A percentile compares a stretch with the other conserved stretches of the same genome.
Evolutionary conservation across 208 protist species (phyloP).

Genomic region (Trypanosoma cruzi): DNA sequence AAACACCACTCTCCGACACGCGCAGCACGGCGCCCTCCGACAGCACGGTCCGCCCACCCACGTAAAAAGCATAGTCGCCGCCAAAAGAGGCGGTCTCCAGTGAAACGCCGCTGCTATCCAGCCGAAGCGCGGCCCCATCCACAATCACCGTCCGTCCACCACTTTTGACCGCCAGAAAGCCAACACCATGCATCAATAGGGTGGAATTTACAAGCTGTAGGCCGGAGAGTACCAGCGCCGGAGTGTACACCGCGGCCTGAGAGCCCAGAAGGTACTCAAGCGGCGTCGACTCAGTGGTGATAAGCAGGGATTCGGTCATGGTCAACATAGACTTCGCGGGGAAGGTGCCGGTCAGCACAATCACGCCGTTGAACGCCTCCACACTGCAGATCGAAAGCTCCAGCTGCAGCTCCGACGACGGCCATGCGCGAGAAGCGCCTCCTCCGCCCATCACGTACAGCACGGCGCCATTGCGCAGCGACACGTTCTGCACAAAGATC

Average conservation of each 20-base stretch:
- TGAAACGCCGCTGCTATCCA: not conserved
- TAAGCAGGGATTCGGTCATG: conserved; percentile 5
- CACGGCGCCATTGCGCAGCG: too few relatives aligned
- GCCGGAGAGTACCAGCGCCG: not conserved
- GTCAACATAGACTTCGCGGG: conserved; percentile 6
- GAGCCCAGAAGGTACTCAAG: not conserved
- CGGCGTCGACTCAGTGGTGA: not conserved
- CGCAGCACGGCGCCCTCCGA: not conserved
- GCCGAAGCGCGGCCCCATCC: not conserved
- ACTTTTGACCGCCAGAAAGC: not conserved
- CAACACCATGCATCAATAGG: not conserved
- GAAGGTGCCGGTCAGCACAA: conserved; percentile 11
- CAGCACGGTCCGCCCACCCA: not conserved
- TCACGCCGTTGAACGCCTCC: too few relatives aligned
- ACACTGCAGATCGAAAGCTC: too few relatives aligned
- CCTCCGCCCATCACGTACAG: too few relatives aligned
- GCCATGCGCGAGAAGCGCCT: too few relatives aligned
- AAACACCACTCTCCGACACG: too few relatives aligned
- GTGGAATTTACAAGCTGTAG: not conserved
- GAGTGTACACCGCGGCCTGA: not conserved
- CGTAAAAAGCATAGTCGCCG: not conserved
- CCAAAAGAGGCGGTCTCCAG: not conserved
- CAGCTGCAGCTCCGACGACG: too few relatives aligned
- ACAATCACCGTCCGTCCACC: not conserved
- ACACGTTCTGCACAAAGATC: too few relatives aligned